Conservation (phyloP, 1,284 basidiomycete species). For the Tylopilus sp. region DNA sequence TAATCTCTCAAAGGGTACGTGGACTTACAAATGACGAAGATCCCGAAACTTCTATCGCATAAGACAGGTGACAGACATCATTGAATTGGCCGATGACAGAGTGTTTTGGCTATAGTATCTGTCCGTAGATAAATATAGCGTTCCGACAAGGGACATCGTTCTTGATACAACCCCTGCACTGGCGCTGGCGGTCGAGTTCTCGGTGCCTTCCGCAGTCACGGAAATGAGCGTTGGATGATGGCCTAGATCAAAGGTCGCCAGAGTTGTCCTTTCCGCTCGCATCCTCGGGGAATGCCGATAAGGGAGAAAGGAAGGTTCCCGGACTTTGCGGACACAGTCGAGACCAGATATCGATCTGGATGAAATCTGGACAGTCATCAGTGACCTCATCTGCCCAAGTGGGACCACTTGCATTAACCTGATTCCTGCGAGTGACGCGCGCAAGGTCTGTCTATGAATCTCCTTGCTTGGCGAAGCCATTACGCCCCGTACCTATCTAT, state of each 20-base stretch:
- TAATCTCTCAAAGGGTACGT: neutral
- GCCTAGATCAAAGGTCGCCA: neutral
- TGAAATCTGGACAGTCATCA: neutral
- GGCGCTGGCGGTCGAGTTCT: neutral
- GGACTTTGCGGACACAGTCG: neutral
- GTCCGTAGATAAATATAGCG: no score
- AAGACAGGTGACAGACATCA: neutral
- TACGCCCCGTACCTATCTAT: neutral
- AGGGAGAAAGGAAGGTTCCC: neutral
- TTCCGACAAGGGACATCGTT: neutral
- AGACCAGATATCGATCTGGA: neutral
- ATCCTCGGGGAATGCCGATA: neutral
- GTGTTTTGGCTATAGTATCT: no score
- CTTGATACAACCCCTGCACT: neutral
- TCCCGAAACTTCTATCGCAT: neutral
- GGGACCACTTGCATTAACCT: no score
- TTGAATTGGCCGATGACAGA: no score
- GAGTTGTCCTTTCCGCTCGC: neutral
- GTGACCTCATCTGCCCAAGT: neutral
- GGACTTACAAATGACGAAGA: no score
- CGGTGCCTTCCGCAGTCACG: neutral
- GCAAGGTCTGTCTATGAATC: neutral
- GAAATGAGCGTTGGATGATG: constrained; percentile 8
- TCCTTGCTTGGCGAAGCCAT: neutral
- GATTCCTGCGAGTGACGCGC: no score